These are phyloP conservation scores for Leccinum aurantiacum DNA, from an alignment of 768 basidiomycete genomes.

Conservation along the genomic window DNA sequence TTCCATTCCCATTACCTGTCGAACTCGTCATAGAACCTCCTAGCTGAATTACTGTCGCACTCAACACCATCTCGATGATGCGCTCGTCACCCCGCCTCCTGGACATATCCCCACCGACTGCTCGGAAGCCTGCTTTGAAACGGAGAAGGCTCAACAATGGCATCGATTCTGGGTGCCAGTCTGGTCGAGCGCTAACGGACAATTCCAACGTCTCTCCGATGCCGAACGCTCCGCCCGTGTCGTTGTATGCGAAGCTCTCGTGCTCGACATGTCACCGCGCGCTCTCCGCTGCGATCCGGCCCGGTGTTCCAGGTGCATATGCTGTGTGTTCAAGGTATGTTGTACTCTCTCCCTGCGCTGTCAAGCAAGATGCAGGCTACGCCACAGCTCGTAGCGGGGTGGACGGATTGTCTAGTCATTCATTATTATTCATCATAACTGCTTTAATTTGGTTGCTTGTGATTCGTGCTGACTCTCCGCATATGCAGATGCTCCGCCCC, in stretches of 20 bases:
- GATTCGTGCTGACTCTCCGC: slow-evolving; percentile 6
- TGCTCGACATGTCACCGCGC: slow-evolving; percentile 34
- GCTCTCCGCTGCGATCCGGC: slow-evolving; percentile 20
- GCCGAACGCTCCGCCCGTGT: slow-evolving; percentile 1
- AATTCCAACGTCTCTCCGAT: slow-evolving; percentile 19
- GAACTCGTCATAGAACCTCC: background rate
- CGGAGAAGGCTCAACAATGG: slow-evolving; percentile 27
- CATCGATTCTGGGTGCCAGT: slow-evolving; percentile 15
- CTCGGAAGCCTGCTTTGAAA: slow-evolving; percentile 23
- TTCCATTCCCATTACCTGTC: background rate
- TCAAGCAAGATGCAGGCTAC: background rate
- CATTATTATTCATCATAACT: background rate
- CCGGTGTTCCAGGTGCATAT: slow-evolving; percentile 11
- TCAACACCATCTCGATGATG: slow-evolving; percentile 12
- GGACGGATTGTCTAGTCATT: background rate
- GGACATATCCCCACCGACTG: slow-evolving; percentile 9
- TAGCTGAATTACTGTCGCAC: background rate
- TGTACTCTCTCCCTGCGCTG: background rate
- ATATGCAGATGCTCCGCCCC: slow-evolving; percentile 32
- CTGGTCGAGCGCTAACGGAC: slow-evolving; percentile 18
- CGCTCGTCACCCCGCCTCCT: slow-evolving; percentile 15
- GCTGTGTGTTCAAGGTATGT: slow-evolving; percentile 26
- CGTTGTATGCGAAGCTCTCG: slow-evolving; percentile 16
- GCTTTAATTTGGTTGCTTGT: background rate
- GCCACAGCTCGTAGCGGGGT: background rate